phyloP scores from a whole-genome alignment of 2,329 filamentous ascomycete species.

The Fusarium nelsonii region DNA sequence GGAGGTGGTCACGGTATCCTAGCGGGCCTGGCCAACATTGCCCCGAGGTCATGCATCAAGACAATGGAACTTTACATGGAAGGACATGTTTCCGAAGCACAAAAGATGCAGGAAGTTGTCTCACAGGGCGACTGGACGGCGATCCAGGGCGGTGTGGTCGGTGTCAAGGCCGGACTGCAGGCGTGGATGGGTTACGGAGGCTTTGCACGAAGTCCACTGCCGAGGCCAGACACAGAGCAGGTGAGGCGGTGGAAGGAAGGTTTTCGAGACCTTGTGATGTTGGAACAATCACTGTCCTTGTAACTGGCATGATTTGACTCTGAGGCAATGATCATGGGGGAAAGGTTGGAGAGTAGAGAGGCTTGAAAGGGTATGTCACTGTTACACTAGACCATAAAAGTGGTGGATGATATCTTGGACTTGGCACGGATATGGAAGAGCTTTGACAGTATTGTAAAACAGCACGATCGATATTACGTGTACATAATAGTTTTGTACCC shows the following conservation, averaged over 20 bases:
- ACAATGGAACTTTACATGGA: constrained; percentile 70
- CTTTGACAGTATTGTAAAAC: constrained; percentile 10
- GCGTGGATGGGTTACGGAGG: constrained; percentile 78
- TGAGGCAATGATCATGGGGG: constrained; percentile 42
- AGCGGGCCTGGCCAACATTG: constrained; percentile 78
- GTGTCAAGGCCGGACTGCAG: constrained; percentile 76
- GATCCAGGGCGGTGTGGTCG: constrained; percentile 78
- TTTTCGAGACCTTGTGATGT: constrained; percentile 63
- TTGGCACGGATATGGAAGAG: constrained; percentile 10
- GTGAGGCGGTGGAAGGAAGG: constrained; percentile 66
- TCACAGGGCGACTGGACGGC: constrained; percentile 79
- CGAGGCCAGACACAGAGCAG: constrained; percentile 63
- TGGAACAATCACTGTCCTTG: constrained; percentile 66
- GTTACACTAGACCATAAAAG: constrained; percentile 24
- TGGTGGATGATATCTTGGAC: constrained; percentile 5
- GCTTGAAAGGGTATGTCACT: constrained; percentile 6
- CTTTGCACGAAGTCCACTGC: constrained; percentile 50
- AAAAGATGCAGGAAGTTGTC: constrained; percentile 72
- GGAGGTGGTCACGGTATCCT: constrained; percentile 79
- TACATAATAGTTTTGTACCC: constrained; percentile 1
- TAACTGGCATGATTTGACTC: neutral
- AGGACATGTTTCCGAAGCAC: constrained; percentile 70
- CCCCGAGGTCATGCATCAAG: constrained; percentile 73
- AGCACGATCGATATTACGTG: neutral
- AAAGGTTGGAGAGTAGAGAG: neutral